A percentile compares a stretch with the other conserved stretches of the same genome.
Conservation (phyloP, 768 basidiomycete genomes). For the Mycena galopus region DNA sequence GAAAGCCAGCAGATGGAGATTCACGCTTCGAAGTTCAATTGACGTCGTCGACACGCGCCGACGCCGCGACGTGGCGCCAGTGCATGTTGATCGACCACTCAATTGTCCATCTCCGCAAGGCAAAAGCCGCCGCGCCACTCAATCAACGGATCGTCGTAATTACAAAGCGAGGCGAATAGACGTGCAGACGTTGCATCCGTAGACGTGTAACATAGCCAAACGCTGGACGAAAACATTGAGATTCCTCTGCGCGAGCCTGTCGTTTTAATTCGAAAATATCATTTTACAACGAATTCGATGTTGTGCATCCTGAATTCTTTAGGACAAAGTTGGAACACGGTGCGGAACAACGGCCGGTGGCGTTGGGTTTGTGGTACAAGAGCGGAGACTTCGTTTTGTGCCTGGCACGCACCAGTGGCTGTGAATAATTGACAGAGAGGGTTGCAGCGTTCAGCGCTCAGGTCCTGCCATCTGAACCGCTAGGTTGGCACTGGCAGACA, state of each 20-base stretch:
- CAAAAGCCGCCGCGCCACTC: background rate
- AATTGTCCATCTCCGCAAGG: background rate
- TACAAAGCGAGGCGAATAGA: no score
- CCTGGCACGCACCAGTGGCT: background rate
- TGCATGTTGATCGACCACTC: no score
- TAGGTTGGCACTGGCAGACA: background rate
- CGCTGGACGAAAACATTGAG: no score
- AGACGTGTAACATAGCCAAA: no score
- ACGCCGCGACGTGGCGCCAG: no score
- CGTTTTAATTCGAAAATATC: background rate
- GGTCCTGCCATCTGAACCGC: background rate
- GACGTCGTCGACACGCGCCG: no score
- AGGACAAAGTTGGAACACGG: background rate
- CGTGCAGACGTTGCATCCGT: no score
- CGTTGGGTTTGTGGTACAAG: background rate
- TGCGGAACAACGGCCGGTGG: background rate
- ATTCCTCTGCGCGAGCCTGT: no score
- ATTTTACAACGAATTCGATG: background rate
- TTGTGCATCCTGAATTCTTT: no score
- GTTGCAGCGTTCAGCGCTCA: background rate
- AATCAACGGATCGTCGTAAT: background rate
- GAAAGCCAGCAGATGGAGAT: no score
- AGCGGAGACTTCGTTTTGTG: background rate
- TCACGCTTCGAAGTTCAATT: no score
- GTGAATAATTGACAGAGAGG: background rate